Evolutionary conservation across 345 rosid genomes (phyloP).

Genomic region (Zanthoxylum bungeanum): DNA sequence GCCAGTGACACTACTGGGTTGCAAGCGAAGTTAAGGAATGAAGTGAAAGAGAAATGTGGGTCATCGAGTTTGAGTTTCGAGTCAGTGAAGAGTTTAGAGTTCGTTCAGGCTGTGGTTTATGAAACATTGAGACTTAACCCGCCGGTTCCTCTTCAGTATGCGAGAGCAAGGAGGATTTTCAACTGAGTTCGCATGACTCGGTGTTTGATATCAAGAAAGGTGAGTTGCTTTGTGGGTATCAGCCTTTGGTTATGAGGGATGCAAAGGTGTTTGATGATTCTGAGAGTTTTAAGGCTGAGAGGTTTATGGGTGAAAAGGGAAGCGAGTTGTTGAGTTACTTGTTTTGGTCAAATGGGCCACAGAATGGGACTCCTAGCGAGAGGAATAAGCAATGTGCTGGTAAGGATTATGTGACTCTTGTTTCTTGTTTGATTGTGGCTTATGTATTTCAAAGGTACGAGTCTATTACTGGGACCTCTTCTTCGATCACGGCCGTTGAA

Average conservation of each 20-base stretch:
- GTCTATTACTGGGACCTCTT: conserved; percentile 37
- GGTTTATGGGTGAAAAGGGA: conserved; percentile 54
- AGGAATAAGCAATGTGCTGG: conserved; percentile 82
- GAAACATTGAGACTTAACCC: conserved; percentile 74
- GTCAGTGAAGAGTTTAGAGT: conserved; percentile 57
- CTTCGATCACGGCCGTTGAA: conserved; percentile 50
- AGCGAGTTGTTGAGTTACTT: conserved; percentile 45
- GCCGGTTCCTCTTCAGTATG: conserved; percentile 69
- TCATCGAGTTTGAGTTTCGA: conserved; percentile 48
- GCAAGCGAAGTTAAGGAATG: conserved; percentile 46
- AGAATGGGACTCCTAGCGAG: conserved; percentile 58
- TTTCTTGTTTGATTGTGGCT: conserved; percentile 57
- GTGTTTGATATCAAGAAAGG: conserved; percentile 63
- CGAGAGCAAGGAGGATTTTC: conserved; percentile 77
- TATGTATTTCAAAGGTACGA: conserved; percentile 60
- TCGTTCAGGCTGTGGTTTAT: conserved; percentile 76
- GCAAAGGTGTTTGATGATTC: conserved; percentile 61
- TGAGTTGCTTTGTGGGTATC: conserved; percentile 82
- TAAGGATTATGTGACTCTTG: conserved; percentile 60
- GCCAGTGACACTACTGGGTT: conserved; percentile 50
- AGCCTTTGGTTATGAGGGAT: conserved; percentile 67
- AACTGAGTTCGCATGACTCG: conserved; percentile 62
- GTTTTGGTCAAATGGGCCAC: conserved; percentile 89
- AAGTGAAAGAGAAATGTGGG: conserved; percentile 47
- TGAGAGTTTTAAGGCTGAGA: conserved; percentile 60